phyloP scores from a whole-genome alignment of 371 early-diverging fungal genomes.

The Dentiscutata heterogama region DNA sequence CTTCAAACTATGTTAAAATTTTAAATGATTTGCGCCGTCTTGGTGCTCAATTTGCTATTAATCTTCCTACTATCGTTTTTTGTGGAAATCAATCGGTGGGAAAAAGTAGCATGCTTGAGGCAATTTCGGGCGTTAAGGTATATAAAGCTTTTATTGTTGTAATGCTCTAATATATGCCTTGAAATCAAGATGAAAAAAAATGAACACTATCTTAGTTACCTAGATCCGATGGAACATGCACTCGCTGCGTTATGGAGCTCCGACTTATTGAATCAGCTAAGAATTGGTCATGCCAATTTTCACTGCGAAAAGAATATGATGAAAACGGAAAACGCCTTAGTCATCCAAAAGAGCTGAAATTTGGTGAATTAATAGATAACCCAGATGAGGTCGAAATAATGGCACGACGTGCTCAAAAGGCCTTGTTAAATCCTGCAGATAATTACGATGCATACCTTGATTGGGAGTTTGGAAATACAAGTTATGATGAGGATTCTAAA shows the following conservation, averaged over 20 bases:
- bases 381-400: constrained; percentile 50
- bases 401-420: constrained; percentile 59
- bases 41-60: constrained; percentile 63
- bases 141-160: neutral
- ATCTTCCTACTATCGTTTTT: constrained; percentile 72
- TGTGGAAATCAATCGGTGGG: constrained; percentile 66
- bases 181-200: too few species aligned
- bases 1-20: constrained; percentile 39
- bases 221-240: constrained; percentile 45
- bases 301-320: constrained; percentile 57
- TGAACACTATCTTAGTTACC: constrained; percentile 47
- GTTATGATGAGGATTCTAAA: constrained; percentile 46
- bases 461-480: neutral
- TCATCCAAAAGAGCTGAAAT: constrained; percentile 46
- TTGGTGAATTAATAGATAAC: constrained; percentile 47
- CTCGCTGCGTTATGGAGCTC: constrained; percentile 59
- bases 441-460: constrained; percentile 32
- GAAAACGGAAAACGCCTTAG: constrained; percentile 43
- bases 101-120: constrained; percentile 59
- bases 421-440: constrained; percentile 57
- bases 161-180: too few species aligned
- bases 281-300: constrained; percentile 55
- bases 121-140: constrained; percentile 56
- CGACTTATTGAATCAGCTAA: constrained; percentile 47
- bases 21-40: constrained; percentile 64